Base-by-base conservation (phyloP, 2,329 filamentous ascomycete genomes). In the Aspergillus carbonarius region DNA sequence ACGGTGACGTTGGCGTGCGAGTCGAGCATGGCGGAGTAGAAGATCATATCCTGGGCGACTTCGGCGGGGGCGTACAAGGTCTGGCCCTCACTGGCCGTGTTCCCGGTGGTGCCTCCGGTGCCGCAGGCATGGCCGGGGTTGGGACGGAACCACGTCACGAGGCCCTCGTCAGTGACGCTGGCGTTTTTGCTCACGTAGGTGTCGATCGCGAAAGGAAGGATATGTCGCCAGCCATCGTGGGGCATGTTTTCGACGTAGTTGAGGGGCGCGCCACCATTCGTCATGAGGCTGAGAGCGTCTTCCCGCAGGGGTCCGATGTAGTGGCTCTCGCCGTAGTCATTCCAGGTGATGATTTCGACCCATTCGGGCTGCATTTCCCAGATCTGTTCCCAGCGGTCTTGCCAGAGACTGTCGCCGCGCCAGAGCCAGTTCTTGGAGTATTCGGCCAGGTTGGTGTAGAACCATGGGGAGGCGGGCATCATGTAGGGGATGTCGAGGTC, bases 241-340 rank as follows among this genome's bases (percentile, higher is more conserved):
- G 49, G 49, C 49, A 52, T 52, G 1, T 40, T 34, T 2, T 27
- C 23, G 7, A 35, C 20, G 4, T 52, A 52, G 4, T 52, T 52
- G 1, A 37, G 15, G 2, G 49, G 34, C 4, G 49, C 49, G n/a
- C 17, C 27, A 2, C 49, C 49, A 1, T 6, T 40, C 13, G 10
- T n/a, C 18, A 52, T 23, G 1, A 34, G 7, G 10, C n/a, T 13
- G 8, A 27, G 9, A 5, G 49, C 34, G 7, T 37, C 17, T 17
- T 52, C 42, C 1, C 42, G 30, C 2, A 52, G 27, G 0, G 81
- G 82, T 0, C 80, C 81, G 12, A 83, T 75, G 64, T 85, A 84
- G 66, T 85, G 82, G 3, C 78, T 81, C 63, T 85, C 83, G 27
- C 83, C 83, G 49, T 81, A 84, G 66, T 85, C 78, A 37, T 81